A percentile compares a stretch with the other conserved stretches of the same genome.
Conservation (phyloP, 495 filamentous ascomycete species). For the Aspergillus cristatus region DNA sequence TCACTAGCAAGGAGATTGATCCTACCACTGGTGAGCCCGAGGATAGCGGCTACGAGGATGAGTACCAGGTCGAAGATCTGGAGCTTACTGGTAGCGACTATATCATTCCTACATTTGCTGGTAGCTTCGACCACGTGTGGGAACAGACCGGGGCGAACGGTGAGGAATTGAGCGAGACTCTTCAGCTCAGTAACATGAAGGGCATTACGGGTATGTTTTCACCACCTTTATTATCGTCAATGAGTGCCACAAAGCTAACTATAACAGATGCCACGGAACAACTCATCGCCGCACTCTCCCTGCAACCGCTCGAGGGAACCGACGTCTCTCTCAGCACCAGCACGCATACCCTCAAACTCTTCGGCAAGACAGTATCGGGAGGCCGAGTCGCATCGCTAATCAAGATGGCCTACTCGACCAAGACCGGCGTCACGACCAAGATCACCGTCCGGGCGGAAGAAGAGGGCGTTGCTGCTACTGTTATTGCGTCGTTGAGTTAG, state of each 20-base stretch:
- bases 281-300: constrained; percentile 72
- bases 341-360: constrained; percentile 90
- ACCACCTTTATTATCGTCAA: too few relatives aligned
- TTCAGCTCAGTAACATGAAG: constrained; percentile 83
- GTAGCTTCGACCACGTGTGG: constrained; percentile 96
- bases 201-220: constrained; percentile 82
- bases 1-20: constrained; percentile 96
- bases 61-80: constrained; percentile 93
- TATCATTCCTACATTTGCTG: constrained; percentile 82
- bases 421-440: constrained; percentile 90
- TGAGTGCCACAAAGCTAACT: constrained; percentile 31
- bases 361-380: constrained; percentile 89
- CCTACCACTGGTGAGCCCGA: constrained; percentile 90
- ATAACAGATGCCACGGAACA: constrained; percentile 82
- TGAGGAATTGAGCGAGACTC: constrained; percentile 84
- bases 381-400: constrained; percentile 81
- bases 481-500: constrained; percentile 79
- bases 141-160: constrained; percentile 82
- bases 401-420: constrained; percentile 88
- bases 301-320: constrained; percentile 90
- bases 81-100: constrained; percentile 90
- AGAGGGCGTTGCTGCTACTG: constrained; percentile 75
- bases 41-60: constrained; percentile 87
- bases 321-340: constrained; percentile 79
- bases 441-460: constrained; percentile 86